These are phyloP conservation scores for Moniliophthora roreri DNA, from an alignment of 1,284 basidiomycete species.

Conservation along the genomic window DNA sequence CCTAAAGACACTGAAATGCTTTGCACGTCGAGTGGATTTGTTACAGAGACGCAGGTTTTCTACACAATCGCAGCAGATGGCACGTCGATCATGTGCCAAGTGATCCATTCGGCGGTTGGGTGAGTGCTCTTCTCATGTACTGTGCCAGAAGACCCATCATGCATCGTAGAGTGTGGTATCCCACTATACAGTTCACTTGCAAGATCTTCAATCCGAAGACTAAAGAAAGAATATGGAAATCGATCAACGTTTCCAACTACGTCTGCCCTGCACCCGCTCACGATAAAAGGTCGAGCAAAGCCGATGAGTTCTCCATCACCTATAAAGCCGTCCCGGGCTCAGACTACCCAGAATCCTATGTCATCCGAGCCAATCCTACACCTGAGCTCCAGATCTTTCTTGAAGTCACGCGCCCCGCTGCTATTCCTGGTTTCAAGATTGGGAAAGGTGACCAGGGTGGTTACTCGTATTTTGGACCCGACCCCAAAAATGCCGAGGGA, in stretches of 20 bases:
- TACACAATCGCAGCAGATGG: constrained; percentile 89
- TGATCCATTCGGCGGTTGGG: constrained; percentile 96
- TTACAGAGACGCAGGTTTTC: constrained; percentile 91
- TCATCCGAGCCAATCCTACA: constrained; percentile 79
- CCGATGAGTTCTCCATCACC: constrained; percentile 87
- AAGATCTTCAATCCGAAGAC: constrained; percentile 86
- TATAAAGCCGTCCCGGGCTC: constrained; percentile 65
- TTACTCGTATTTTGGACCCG: constrained; percentile 86
- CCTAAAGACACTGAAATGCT: constrained; percentile 81
- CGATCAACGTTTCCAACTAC: constrained; percentile 87
- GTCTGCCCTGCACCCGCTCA: constrained; percentile 68
- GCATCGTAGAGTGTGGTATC: constrained; percentile 77
- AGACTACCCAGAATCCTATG: constrained; percentile 75
- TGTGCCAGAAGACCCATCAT: constrained; percentile 7
- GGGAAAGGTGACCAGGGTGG: constrained; percentile 89
- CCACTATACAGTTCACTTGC: constrained; percentile 95
- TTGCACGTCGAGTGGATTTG: constrained; percentile 76
- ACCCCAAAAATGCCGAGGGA: constrained; percentile 76
- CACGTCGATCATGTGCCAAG: constrained; percentile 81
- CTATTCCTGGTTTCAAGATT: constrained; percentile 88
- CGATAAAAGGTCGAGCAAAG: constrained; percentile 88
- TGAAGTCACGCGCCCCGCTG: constrained; percentile 67
- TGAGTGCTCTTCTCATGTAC: constrained; percentile 40
- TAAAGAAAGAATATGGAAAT: constrained; percentile 83
- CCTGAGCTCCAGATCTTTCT: constrained; percentile 82